Conservation (phyloP, 257 asterid species). For the Fraxinus quadrangulata region DNA sequence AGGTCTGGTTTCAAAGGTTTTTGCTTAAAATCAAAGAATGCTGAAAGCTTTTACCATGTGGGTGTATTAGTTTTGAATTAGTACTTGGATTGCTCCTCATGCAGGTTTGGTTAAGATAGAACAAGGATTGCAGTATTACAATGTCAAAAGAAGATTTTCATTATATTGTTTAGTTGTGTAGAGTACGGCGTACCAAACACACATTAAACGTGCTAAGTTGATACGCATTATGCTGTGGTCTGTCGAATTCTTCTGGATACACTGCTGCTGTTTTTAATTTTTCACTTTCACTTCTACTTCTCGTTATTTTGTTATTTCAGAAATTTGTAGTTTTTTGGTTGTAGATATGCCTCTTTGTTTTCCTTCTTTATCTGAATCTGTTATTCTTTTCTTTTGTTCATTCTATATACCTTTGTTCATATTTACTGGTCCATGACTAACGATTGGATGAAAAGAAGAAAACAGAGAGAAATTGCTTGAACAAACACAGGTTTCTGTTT, state of each 20-base stretch:
- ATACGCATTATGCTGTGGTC: not conserved
- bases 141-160: not conserved
- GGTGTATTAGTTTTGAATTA: not conserved
- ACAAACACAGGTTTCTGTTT: not conserved
- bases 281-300: too few relatives aligned
- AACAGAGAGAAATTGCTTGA: not conserved
- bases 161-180: not conserved
- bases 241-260: not conserved
- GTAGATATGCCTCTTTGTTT: too few relatives aligned
- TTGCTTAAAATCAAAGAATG: not conserved
- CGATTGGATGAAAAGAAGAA: not conserved
- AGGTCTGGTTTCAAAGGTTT: not conserved
- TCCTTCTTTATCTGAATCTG: too few relatives aligned
- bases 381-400: too few relatives aligned
- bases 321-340: too few relatives aligned
- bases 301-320: too few relatives aligned
- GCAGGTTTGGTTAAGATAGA: not conserved
- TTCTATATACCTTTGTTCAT: too few relatives aligned
- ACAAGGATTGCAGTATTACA: not conserved
- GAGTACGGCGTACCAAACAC: not conserved
- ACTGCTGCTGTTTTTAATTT: not conserved
- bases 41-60: not conserved
- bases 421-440: too few relatives aligned
- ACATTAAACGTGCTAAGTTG: not conserved
- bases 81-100: not conserved